Conservation (phyloP, 805 yeast species). For the Zygoascus ofunaensis region DNA sequence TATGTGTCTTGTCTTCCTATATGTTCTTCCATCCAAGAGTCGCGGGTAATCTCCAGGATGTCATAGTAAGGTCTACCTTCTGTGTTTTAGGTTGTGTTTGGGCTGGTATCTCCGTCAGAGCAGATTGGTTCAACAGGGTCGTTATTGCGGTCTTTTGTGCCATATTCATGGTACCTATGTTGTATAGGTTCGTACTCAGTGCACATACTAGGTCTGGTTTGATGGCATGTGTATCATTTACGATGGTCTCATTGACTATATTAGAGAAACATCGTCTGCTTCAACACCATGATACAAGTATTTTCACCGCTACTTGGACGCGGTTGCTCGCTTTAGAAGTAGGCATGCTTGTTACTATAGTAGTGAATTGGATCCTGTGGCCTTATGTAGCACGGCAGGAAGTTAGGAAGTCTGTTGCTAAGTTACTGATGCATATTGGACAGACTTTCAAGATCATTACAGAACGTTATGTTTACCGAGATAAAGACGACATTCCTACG, state of each 20-base stretch:
- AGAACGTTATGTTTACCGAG: conserved; percentile 42
- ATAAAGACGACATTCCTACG: conserved; percentile 39
- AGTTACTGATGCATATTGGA: conserved; percentile 35
- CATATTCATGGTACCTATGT: conserved; percentile 27
- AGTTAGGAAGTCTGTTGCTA: conserved; percentile 32
- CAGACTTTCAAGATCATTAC: conserved; percentile 40
- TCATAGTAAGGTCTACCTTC: conserved; percentile 27
- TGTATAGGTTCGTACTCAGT: conserved; percentile 30
- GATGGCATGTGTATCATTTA: conserved; percentile 34
- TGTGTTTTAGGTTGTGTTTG: conserved; percentile 37
- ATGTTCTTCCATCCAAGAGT: conserved; percentile 35
- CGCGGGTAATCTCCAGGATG: conserved; percentile 22
- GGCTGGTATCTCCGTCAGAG: conserved; percentile 40
- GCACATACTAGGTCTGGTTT: conserved; percentile 38
- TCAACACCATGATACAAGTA: conserved; percentile 1
- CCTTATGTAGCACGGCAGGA: conserved; percentile 39
- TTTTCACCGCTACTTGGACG: conserved; percentile 34
- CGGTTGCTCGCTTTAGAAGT: conserved; percentile 33
- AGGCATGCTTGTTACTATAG: conserved; percentile 32
- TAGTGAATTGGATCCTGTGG: conserved; percentile 40
- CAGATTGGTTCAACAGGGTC: conserved; percentile 32
- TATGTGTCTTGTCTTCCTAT: conserved; percentile 35
- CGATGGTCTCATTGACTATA: conserved; percentile 30
- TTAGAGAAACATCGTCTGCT: background rate
- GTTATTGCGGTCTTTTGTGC: conserved; percentile 36